Conservation (phyloP, 1,139 yeast genomes). For the Keqinozyma sinolaborantium region DNA sequence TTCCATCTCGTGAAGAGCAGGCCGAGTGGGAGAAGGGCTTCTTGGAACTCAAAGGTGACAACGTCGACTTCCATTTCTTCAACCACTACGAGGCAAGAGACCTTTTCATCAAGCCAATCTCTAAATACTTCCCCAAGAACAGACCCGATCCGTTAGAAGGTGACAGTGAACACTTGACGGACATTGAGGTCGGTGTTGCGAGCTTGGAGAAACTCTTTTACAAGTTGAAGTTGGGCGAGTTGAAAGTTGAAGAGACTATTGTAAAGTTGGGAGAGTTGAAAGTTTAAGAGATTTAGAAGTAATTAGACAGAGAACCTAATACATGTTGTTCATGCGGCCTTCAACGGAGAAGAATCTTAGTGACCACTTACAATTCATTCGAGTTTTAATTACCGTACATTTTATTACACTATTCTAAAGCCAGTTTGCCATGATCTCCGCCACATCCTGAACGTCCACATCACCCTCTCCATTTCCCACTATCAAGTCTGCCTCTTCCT, state of each 20-base stretch:
- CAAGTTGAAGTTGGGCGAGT: slow-evolving; percentile 14
- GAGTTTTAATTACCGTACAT: no score
- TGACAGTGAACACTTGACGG: slow-evolving; percentile 20
- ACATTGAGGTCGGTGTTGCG: slow-evolving; percentile 21
- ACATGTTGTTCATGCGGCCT: no score
- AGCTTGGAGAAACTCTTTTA: slow-evolving; percentile 23
- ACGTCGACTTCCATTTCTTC: slow-evolving; percentile 23
- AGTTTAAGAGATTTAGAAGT: slow-evolving; percentile 9
- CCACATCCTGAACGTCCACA: slow-evolving; percentile 7
- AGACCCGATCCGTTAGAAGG: slow-evolving; percentile 22
- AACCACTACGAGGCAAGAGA: slow-evolving; percentile 16
- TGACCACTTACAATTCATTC: no score
- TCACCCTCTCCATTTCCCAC: slow-evolving; percentile 10
- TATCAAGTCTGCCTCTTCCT: slow-evolving; percentile 7
- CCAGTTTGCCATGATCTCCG: not conserved
- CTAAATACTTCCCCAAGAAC: slow-evolving; percentile 17
- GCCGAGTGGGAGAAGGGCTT: slow-evolving; percentile 24
- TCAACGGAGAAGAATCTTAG: no score
- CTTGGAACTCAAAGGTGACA: slow-evolving; percentile 18
- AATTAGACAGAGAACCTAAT: no score
- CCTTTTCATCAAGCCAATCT: slow-evolving; percentile 20
- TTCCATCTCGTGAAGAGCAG: slow-evolving; percentile 29
- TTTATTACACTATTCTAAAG: no score
- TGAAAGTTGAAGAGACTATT: slow-evolving; percentile 7
- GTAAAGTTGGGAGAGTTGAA: slow-evolving; percentile 6